Percentiles rank a stretch among this genome's conserved stretches.
phyloP scores from a whole-genome alignment of 2,329 filamentous ascomycete species.

The Hymenoscyphus repandus region DNA sequence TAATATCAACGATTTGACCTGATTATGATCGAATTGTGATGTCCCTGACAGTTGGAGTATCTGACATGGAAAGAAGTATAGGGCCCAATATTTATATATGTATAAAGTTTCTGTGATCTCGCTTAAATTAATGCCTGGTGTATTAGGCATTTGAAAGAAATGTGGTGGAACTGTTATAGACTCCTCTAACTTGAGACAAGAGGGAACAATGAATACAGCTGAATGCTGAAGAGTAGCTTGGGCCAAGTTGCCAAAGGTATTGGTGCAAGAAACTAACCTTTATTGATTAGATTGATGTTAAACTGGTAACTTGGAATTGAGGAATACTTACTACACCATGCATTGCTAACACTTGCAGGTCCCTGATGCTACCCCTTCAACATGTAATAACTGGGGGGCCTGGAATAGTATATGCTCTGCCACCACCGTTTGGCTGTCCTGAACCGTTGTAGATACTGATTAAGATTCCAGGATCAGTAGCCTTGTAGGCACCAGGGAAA shows the following conservation, averaged over 20 bases:
- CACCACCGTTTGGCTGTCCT: neutral
- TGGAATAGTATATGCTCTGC: slow-evolving; percentile 1
- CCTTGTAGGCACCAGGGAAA: slow-evolving; percentile 24
- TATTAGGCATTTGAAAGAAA: too few relatives aligned
- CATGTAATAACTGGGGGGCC: neutral
- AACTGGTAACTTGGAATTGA: neutral
- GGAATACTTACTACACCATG: neutral
- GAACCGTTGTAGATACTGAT: slow-evolving; percentile 36
- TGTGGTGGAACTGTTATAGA: neutral
- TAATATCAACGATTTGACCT: too few relatives aligned
- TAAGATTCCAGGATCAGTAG: slow-evolving; percentile 41
- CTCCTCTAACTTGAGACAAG: neutral
- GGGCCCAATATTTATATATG: too few relatives aligned
- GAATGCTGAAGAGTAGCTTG: neutral
- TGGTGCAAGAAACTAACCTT: neutral
- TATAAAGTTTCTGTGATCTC: too few relatives aligned
- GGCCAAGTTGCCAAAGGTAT: neutral
- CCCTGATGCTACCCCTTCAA: neutral
- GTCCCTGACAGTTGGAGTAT: too few relatives aligned
- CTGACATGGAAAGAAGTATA: too few relatives aligned
- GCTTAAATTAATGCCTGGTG: too few relatives aligned
- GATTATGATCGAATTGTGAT: too few relatives aligned
- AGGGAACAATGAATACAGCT: neutral
- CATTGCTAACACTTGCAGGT: neutral
- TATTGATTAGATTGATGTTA: neutral